Base-by-base conservation (phyloP, 2,329 filamentous ascomycete genomes). In the Scedosporium apiospermum region DNA sequence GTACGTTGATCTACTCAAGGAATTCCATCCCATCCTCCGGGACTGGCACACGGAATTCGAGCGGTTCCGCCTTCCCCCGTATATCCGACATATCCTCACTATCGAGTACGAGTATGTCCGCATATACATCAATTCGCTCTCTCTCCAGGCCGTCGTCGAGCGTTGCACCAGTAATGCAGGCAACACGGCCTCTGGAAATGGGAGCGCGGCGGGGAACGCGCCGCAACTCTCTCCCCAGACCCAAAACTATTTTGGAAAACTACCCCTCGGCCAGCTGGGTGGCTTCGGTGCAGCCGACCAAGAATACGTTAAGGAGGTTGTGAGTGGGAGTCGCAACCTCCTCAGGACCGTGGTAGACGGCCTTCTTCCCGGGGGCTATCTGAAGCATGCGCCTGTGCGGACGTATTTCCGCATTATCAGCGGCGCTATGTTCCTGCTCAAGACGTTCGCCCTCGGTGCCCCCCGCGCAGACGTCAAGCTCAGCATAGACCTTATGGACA, bases 21-120 rank as follows among this genome's bases (percentile, higher is more conserved):
- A 91, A 61, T 95, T 96, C 69, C 86, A 90, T 67, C 90, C 90
- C 0, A 83, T 92, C 65, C 78, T 98, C 41, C 80, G 79, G 16
- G 84, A 89, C 53, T 98, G 93, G 90, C 88, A 86, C 75, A 82
- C 81, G 51, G 89, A 93, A 65, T 93, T 97, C 70, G 89, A 96
- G 68, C 82, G 85, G n/a, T 88, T 90, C 69, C 82, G 84, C 63
- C 80, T 89, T 61, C 86, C 87, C 2, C 82, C 78, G 23, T 88
- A 82, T 65, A 87, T 86, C 66, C 78, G 83, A 34, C 86, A 92
- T 71, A 93, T 98, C 64, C 80, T 99, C 34, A 88, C 86, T 6
- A 97, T 98, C 67, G 95, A 99, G 76, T 97, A 95, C 70, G 91
- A 98, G 70, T 97, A 97, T 71, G 91, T 93, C 27, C 86, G 93